Conservation (phyloP, 176 grass and related monocot genomes). For the Avena insularis region DNA sequence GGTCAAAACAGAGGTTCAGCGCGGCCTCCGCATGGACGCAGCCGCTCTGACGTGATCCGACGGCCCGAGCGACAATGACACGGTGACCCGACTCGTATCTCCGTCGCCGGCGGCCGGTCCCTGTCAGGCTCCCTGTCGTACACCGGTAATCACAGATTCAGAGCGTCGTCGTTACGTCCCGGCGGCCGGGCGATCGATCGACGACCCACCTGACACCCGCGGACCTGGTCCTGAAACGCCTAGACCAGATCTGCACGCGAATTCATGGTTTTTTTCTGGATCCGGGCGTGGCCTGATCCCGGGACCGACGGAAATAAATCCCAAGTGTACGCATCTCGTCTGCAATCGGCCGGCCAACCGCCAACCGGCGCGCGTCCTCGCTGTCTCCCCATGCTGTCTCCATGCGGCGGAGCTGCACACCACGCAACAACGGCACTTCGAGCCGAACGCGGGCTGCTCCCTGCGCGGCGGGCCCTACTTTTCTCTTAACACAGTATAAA, state of each 20-base stretch:
- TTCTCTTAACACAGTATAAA: too few species aligned
- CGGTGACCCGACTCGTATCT: background rate
- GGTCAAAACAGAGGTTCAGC: background rate
- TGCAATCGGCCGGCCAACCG: background rate
- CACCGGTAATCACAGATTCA: background rate
- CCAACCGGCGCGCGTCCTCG: background rate
- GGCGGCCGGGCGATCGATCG: background rate
- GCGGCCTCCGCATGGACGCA: background rate
- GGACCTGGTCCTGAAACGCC: background rate
- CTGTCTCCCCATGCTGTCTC: background rate
- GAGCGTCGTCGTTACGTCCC: background rate
- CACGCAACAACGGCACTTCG: background rate
- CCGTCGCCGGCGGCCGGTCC: background rate
- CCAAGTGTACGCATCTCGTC: background rate
- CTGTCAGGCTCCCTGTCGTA: background rate
- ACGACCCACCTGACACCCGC: background rate
- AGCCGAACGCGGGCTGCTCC: background rate
- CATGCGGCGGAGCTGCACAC: background rate
- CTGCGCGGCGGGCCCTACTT: background rate
- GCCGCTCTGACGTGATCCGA: background rate
- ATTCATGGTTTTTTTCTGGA: background rate
- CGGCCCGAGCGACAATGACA: background rate
- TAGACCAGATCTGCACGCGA: background rate
- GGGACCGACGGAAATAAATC: slow-evolving; percentile 9
- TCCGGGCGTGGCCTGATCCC: background rate